Evolutionary conservation across 2,329 filamentous ascomycete species (phyloP).

Genomic region (Hymenoscyphus albidus): DNA sequence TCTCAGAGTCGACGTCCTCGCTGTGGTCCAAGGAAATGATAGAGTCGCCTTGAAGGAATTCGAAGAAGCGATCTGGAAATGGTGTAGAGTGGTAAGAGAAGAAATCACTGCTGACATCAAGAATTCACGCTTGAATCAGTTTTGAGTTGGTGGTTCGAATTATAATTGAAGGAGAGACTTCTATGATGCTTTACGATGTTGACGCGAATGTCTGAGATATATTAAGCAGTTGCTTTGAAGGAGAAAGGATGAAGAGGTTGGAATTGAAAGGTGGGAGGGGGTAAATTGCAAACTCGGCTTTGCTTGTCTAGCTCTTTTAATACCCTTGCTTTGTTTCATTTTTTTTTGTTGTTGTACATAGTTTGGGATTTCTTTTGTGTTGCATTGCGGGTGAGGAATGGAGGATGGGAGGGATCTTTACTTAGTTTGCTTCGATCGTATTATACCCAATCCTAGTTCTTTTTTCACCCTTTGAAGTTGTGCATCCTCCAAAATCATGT

Average conservation of each 20-base stretch:
- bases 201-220: slow-evolving; percentile 1
- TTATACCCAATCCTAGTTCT: slow-evolving; percentile 13
- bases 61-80: slow-evolving; percentile 75
- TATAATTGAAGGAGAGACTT: slow-evolving; percentile 1
- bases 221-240: neutral
- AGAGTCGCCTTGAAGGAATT: slow-evolving; percentile 74
- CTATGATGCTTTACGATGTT: slow-evolving; percentile 6
- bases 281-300: neutral
- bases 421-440: slow-evolving; percentile 8
- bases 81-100: slow-evolving; percentile 77
- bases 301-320: neutral
- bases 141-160: neutral
- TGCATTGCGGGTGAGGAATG: neutral
- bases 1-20: slow-evolving; percentile 79
- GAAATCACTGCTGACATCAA: slow-evolving; percentile 71
- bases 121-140: slow-evolving; percentile 15
- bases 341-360: slow-evolving; percentile 1
- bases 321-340: neutral
- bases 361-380: neutral
- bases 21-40: slow-evolving; percentile 70
- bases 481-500: neutral
- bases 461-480: neutral
- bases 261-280: neutral
- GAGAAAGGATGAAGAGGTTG: neutral
- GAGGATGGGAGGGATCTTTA: neutral